Percentiles rank a stretch among this genome's conserved stretches.
phyloP scores from a whole-genome alignment of 371 early-diverging fungal genomes.

The Rhizopus arrhizus region DNA sequence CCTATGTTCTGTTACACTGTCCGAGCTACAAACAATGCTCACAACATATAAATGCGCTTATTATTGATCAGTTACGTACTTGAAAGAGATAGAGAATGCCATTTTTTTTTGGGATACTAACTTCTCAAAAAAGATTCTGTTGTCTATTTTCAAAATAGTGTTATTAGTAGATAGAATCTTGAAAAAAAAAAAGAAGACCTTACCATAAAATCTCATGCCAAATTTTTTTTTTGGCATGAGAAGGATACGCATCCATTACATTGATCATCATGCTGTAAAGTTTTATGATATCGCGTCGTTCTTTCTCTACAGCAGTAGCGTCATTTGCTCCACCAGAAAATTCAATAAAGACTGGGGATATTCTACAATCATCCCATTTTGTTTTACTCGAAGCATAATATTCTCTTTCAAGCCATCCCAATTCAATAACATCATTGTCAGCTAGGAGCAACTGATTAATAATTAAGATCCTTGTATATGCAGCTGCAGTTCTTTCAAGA shows the following conservation, averaged over 20 bases:
- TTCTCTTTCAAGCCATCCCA: constrained; percentile 16
- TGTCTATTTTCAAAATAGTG: constrained; percentile 1
- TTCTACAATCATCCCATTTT: constrained; percentile 11
- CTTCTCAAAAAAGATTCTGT: constrained; percentile 10
- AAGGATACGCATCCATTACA: constrained; percentile 7
- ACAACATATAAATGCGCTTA: too few relatives aligned
- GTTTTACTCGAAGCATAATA: constrained; percentile 12
- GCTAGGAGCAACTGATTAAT: constrained; percentile 13
- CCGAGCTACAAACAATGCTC: neutral
- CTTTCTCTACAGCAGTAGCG: constrained; percentile 7
- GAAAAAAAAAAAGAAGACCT: constrained; percentile 2
- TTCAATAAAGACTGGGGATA: constrained; percentile 9
- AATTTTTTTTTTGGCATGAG: constrained; percentile 6
- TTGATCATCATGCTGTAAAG: constrained; percentile 9
- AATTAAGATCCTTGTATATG: constrained; percentile 2
- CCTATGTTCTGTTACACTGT: too few relatives aligned
- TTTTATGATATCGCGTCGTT: constrained; percentile 8
- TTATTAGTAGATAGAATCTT: too few relatives aligned
- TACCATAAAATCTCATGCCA: constrained; percentile 13
- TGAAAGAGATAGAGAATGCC: constrained; percentile 1
- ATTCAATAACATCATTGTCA: constrained; percentile 11
- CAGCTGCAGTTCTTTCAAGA: constrained; percentile 19
- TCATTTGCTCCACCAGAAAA: constrained; percentile 12
- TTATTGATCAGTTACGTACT: neutral
- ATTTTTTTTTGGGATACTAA: constrained; percentile 2